Conservation (phyloP, 768 basidiomycete genomes). For the Vararia minispora region DNA sequence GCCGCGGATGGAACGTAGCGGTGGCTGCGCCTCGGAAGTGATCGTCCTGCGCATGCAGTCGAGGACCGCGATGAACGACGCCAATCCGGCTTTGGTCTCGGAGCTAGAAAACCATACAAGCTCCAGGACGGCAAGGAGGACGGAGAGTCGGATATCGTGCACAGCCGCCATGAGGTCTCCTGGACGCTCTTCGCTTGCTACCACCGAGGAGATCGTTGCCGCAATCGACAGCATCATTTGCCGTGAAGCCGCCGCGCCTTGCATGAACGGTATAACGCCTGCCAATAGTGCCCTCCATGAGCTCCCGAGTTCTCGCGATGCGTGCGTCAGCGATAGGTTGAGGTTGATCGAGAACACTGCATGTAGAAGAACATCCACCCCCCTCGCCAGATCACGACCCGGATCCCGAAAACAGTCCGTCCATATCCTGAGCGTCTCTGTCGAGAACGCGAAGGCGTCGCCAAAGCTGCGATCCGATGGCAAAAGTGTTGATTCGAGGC, state of each 20-base stretch:
- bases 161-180: slow-evolving; percentile 83
- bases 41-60: slow-evolving; percentile 53
- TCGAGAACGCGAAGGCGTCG: slow-evolving; percentile 66
- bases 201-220: slow-evolving; percentile 50
- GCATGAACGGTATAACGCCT: slow-evolving; percentile 50
- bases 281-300: slow-evolving; percentile 70
- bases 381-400: slow-evolving; percentile 28
- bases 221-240: slow-evolving; percentile 46
- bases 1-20: slow-evolving; percentile 62
- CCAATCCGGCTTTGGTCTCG: slow-evolving; percentile 42
- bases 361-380: slow-evolving; percentile 40
- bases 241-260: slow-evolving; percentile 47
- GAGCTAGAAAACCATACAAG: slow-evolving; percentile 61
- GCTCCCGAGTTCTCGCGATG: slow-evolving; percentile 62
- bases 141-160: slow-evolving; percentile 61
- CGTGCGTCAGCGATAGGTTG: slow-evolving; percentile 76
- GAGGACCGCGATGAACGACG: slow-evolving; percentile 51
- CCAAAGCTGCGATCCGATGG: slow-evolving; percentile 67
- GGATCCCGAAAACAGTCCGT: slow-evolving; percentile 36
- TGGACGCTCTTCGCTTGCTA: slow-evolving; percentile 55
- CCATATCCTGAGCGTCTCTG: slow-evolving; percentile 44
- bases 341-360: slow-evolving; percentile 69
- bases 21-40: slow-evolving; percentile 63
- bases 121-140: slow-evolving; percentile 72
- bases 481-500: slow-evolving; percentile 53